phyloP scores from a whole-genome alignment of 805 yeast genomes.

The Ogataea paraovalis region DNA sequence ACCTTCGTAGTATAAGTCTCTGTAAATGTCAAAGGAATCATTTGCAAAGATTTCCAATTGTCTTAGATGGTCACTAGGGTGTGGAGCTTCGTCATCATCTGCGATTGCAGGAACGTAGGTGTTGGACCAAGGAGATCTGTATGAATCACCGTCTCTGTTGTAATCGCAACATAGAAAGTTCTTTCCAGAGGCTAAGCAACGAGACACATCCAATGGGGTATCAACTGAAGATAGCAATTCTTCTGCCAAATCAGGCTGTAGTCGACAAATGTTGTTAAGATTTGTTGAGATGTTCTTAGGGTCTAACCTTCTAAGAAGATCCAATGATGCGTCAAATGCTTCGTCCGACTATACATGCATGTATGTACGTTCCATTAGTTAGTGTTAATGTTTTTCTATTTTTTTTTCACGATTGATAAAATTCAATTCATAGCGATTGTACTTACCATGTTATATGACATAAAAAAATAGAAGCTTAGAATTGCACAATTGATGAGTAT shows the following conservation, averaged over 20 bases:
- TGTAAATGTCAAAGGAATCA: slow-evolving; percentile 85
- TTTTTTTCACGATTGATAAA: too few relatives aligned
- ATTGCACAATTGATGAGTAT: not conserved
- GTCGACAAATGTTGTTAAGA: slow-evolving; percentile 44
- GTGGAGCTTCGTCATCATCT: slow-evolving; percentile 65
- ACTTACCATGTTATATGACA: not conserved
- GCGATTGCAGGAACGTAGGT: slow-evolving; percentile 52
- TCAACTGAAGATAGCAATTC: slow-evolving; percentile 86
- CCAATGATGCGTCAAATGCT: slow-evolving; percentile 72
- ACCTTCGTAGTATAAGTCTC: slow-evolving; percentile 94
- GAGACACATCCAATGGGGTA: slow-evolving; percentile 61
- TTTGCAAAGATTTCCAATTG: slow-evolving; percentile 77
- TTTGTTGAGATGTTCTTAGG: slow-evolving; percentile 54
- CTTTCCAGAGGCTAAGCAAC: slow-evolving; percentile 55
- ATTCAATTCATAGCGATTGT: too few relatives aligned
- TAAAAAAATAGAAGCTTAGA: not conserved
- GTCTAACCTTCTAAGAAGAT: slow-evolving; percentile 68
- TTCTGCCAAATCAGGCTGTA: slow-evolving; percentile 71
- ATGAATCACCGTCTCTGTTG: slow-evolving; percentile 91
- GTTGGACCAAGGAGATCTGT: slow-evolving; percentile 88
- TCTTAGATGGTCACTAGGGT: slow-evolving; percentile 64
- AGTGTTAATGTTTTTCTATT: not conserved
- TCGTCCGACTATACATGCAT: slow-evolving; percentile 34
- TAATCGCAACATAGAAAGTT: slow-evolving; percentile 85
- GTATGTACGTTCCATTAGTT: not conserved